phyloP scores from a whole-genome alignment of 192 early-diverging fungal species.

The Paraglomus brasilianum region DNA sequence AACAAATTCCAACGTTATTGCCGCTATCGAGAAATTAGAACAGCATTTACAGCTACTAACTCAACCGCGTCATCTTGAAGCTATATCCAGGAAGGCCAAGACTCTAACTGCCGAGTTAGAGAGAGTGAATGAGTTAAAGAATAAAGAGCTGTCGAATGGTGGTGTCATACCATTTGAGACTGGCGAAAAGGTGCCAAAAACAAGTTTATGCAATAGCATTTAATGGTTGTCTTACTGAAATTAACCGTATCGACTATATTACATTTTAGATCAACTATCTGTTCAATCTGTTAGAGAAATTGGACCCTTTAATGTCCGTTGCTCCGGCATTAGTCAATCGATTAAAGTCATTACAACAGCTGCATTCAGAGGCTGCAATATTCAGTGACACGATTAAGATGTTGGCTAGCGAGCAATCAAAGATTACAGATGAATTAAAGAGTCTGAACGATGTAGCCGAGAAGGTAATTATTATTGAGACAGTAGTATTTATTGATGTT shows the following conservation, averaged over 20 bases:
- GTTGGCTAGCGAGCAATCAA: slow-evolving; percentile 66
- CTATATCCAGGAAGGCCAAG: slow-evolving; percentile 60
- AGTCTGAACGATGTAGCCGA: slow-evolving; percentile 58
- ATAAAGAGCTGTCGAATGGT: slow-evolving; percentile 41
- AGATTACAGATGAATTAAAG: slow-evolving; percentile 64
- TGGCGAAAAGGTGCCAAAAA: slow-evolving; percentile 39
- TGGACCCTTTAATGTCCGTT: slow-evolving; percentile 78
- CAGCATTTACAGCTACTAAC: slow-evolving; percentile 65
- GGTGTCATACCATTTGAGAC: slow-evolving; percentile 42
- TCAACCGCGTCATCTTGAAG: slow-evolving; percentile 72
- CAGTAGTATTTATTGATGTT: not conserved
- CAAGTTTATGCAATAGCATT: not conserved
- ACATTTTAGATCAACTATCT: slow-evolving; percentile 58
- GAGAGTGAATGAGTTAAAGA: slow-evolving; percentile 64
- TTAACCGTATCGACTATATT: slow-evolving; percentile 1
- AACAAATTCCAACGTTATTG: slow-evolving; percentile 45
- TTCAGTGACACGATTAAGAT: slow-evolving; percentile 74
- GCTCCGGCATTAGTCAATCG: slow-evolving; percentile 78
- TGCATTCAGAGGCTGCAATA: slow-evolving; percentile 81
- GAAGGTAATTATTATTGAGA: slow-evolving; percentile 38
- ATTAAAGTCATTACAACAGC: slow-evolving; percentile 69
- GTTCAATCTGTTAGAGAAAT: slow-evolving; percentile 64
- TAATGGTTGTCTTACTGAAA: not conserved
- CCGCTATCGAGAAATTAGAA: slow-evolving; percentile 65
- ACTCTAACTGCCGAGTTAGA: slow-evolving; percentile 64